Evolutionary conservation across 345 rosid species (phyloP).

Genomic region (Erodium maritimum): DNA sequence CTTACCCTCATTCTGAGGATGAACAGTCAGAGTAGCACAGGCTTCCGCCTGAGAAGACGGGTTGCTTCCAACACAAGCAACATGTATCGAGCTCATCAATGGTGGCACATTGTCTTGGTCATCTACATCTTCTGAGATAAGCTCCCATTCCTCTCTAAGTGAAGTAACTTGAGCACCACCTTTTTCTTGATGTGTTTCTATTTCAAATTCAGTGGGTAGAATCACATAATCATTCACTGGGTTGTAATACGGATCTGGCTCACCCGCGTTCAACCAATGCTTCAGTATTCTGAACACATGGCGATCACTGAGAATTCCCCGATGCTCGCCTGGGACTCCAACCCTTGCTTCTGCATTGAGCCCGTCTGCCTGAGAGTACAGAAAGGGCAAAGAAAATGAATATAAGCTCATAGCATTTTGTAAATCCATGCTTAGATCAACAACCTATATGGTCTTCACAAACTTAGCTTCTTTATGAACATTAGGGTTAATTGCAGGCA

Average conservation of each 20-base stretch:
- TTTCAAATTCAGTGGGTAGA: conserved; percentile 59
- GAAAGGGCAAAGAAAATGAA: neutral
- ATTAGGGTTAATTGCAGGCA: too few relatives aligned
- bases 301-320: conserved; percentile 79
- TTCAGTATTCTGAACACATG: conserved; percentile 76
- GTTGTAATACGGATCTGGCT: conserved; percentile 75
- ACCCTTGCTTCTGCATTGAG: conserved; percentile 88
- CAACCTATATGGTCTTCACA: too few relatives aligned
- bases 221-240: conserved; percentile 82
- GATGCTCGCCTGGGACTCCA: conserved; percentile 87
- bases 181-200: conserved; percentile 46
- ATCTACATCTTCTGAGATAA: conserved; percentile 31
- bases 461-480: too few relatives aligned
- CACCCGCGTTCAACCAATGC: conserved; percentile 82
- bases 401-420: too few relatives aligned
- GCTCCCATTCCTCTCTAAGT: conserved; percentile 88
- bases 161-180: conserved; percentile 61
- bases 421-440: too few relatives aligned
- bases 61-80: conserved; percentile 29
- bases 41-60: conserved; percentile 39
- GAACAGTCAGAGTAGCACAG: conserved; percentile 43
- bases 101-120: conserved; percentile 13
- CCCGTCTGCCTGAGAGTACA: conserved; percentile 63
- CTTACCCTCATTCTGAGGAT: conserved; percentile 48
- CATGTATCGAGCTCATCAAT: conserved; percentile 45